Evolutionary conservation across 805 yeast species (phyloP).

Genomic region (Cyberlindnera bimundalis): DNA sequence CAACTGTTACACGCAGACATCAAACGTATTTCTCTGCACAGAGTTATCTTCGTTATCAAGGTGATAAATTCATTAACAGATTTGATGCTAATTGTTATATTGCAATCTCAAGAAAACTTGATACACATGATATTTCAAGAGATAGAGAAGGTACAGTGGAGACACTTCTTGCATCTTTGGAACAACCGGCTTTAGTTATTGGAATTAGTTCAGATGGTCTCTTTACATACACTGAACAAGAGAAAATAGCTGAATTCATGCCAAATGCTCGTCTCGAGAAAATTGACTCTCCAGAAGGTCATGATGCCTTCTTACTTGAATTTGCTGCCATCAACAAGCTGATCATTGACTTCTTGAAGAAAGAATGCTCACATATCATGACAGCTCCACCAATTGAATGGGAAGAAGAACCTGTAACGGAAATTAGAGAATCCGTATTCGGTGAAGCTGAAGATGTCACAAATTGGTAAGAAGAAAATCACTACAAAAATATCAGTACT

Average conservation of each 20-base stretch:
- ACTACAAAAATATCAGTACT: background rate
- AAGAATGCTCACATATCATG: slow-evolving; percentile 57
- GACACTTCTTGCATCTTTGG: slow-evolving; percentile 52
- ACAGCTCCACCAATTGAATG: slow-evolving; percentile 41
- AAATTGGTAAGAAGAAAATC: slow-evolving; percentile 56
- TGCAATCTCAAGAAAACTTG: slow-evolving; percentile 87
- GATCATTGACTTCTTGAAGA: slow-evolving; percentile 61
- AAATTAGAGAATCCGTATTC: slow-evolving; percentile 61
- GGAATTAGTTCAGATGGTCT: slow-evolving; percentile 92
- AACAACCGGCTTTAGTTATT: slow-evolving; percentile 76
- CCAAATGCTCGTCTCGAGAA: slow-evolving; percentile 66
- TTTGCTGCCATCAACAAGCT: slow-evolving; percentile 75
- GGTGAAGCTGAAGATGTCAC: slow-evolving; percentile 96
- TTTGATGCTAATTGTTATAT: slow-evolving; percentile 98
- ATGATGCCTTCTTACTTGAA: slow-evolving; percentile 92
- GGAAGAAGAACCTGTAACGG: slow-evolving; percentile 40
- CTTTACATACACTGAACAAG: slow-evolving; percentile 90
- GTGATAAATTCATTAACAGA: slow-evolving; percentile 80
- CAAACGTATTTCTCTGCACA: slow-evolving; percentile 88
- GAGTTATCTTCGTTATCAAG: slow-evolving; percentile 91
- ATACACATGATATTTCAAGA: slow-evolving; percentile 91
- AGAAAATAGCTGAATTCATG: slow-evolving; percentile 69
- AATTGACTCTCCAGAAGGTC: slow-evolving; percentile 92
- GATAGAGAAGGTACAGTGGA: slow-evolving; percentile 50
- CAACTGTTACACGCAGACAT: slow-evolving; percentile 20